Evolutionary conservation across 495 filamentous ascomycete species (phyloP), one percentile per base, ranked within the genome.

Genomic region (Talaromyces stipitatus): DNA sequence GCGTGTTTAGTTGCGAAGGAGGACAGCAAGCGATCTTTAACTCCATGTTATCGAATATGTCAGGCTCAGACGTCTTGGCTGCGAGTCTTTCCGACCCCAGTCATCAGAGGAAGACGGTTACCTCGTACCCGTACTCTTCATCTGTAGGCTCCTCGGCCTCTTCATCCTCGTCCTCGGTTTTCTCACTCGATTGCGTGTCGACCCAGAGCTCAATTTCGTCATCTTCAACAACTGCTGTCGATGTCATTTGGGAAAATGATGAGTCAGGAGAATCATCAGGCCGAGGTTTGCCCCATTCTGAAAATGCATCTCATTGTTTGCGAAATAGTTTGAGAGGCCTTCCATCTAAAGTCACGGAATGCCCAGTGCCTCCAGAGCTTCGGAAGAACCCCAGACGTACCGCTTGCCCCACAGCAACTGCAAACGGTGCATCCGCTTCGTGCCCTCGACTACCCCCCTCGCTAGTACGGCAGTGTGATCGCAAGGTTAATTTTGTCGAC

Each of bases 401-500:
- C 62, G 83, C 76, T 61, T 70, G 67, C 51, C 62, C 70, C 45
- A 61, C 72, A 41, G 62, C 61, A n/a, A 65, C 65, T 46, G 56
- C 69, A 55, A 73, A 68, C 62, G 75, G 70, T 56, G 54, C 58
- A 60, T 68, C 83, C 60, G 60, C 72, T 29, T 71, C 70, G 55
- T 77, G 84, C 61, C 71, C 82, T 55, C 82, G 84, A 60, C 83
- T 85, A 62, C 91, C 92, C 60, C 91, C 94, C 26, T 78, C 86
- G 57, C 83, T 97, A 53, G 79, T 91, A 45, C 88, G 94, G 57
- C 94, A 98, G 76, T 85, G 85, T 64, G 94, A 97, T 68, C 86
- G 94, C 60, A 97, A 96, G 76, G 82, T 88, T 66, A 91, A 86
- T 69, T 98, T 97, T 69, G 94, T 98, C 75, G 92, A 97, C 70